phyloP scores from a whole-genome alignment of 345 rosid genomes.

The Laguncularia racemosa region DNA sequence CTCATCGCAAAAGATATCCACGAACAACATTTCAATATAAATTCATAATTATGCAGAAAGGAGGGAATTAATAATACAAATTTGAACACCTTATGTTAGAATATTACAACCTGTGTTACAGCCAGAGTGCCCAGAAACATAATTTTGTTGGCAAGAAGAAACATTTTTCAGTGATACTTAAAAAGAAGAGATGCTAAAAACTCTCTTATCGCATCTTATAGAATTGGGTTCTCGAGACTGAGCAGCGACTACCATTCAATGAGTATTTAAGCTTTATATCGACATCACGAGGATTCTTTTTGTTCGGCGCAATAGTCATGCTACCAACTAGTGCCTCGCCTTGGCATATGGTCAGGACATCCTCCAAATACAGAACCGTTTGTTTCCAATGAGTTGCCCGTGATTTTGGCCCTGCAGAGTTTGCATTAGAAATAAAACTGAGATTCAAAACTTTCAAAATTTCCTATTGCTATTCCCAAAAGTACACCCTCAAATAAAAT shows the following conservation, averaged over 20 bases:
- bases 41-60: background rate
- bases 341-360: slow-evolving; percentile 84
- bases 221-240: slow-evolving; percentile 50
- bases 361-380: slow-evolving; percentile 87
- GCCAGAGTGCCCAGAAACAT: too few relatives aligned
- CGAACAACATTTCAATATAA: too few relatives aligned
- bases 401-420: slow-evolving; percentile 74
- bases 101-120: too few relatives aligned
- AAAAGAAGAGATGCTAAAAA: slow-evolving; percentile 69
- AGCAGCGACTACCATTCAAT: slow-evolving; percentile 56
- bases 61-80: slow-evolving; percentile 1
- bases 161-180: slow-evolving; percentile 62
- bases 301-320: slow-evolving; percentile 85
- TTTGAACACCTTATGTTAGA: too few relatives aligned
- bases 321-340: slow-evolving; percentile 80
- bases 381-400: slow-evolving; percentile 96
- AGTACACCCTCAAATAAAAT: too few relatives aligned
- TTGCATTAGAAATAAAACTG: slow-evolving; percentile 54
- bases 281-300: slow-evolving; percentile 85
- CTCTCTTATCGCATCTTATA: slow-evolving; percentile 84
- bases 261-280: slow-evolving; percentile 78
- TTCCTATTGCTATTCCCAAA: too few relatives aligned
- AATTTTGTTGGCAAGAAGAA: too few relatives aligned
- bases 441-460: too few relatives aligned
- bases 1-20: too few relatives aligned